phyloP scores from a whole-genome alignment of 1,139 yeast species.

The Pichia cactophila region DNA sequence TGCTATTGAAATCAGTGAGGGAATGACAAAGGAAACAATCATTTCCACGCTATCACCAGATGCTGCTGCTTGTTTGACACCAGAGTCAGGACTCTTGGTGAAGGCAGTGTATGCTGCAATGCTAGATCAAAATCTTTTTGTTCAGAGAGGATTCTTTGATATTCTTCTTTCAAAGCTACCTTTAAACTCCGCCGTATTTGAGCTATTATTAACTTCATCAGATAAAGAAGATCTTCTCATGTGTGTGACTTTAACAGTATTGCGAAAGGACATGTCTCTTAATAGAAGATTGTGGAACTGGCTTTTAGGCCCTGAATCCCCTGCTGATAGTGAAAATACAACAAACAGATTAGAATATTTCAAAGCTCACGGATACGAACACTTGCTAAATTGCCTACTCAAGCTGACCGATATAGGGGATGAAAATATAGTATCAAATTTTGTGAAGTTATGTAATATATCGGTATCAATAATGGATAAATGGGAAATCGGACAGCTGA shows the following conservation, averaged over 20 bases:
- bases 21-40: slow-evolving; percentile 13
- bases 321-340: slow-evolving; percentile 9
- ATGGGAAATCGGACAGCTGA: slow-evolving; percentile 81
- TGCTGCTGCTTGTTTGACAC: slow-evolving; percentile 53
- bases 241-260: slow-evolving; percentile 59
- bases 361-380: slow-evolving; percentile 42
- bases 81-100: slow-evolving; percentile 72
- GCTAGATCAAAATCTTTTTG: slow-evolving; percentile 53
- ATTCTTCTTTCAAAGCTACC: slow-evolving; percentile 62
- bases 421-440: slow-evolving; percentile 34
- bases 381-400: slow-evolving; percentile 46
- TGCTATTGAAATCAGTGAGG: slow-evolving; percentile 18
- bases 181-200: slow-evolving; percentile 52
- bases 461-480: slow-evolving; percentile 73
- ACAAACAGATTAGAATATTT: slow-evolving; percentile 48
- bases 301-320: slow-evolving; percentile 69
- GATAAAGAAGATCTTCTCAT: slow-evolving; percentile 56
- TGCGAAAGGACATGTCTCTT: slow-evolving; percentile 84
- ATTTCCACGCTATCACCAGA: slow-evolving; percentile 31
- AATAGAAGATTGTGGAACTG: slow-evolving; percentile 91
- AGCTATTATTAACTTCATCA: slow-evolving; percentile 36
- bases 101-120: slow-evolving; percentile 70
- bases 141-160: slow-evolving; percentile 87
- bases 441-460: slow-evolving; percentile 51
- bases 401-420: slow-evolving; percentile 30